Evolutionary conservation across 163 green algal genomes (phyloP), one percentile per base, ranked within the genome.

Genomic region (Chlorella variabilis): DNA sequence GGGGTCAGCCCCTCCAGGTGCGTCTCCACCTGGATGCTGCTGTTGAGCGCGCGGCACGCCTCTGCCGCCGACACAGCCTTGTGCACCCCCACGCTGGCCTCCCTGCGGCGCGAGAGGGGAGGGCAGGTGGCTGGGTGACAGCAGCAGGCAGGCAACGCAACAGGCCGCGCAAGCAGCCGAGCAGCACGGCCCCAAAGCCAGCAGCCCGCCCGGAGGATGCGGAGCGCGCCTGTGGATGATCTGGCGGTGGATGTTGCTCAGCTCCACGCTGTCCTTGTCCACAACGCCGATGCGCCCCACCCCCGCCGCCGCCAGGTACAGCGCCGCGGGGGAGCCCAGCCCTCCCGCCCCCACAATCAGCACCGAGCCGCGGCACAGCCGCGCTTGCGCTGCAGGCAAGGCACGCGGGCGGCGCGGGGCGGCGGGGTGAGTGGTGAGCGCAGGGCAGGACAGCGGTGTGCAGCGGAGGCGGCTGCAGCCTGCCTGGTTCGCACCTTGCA

Each of bases 181-280:
- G 45, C 45, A 54, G 45, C 45, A 54, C 45, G n/a, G n/a, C n/a
- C n/a, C 45, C 45, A 54, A 54, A 54, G 45, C 45, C 45, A 54
- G 11, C 45, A 54, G 15, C 11, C 45, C 11, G 45, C n/a, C n/a
- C n/a, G 45, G 15, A 54, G 45, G 11, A 54, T 54, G 45, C 15
- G 45, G 45, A 54, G 45, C 45, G 15, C 39, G 83, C 82, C 42
- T 87, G 80, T 94, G 90, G 1, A 87, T 86, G 65, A 98, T 90
- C 87, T 99, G 95, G 20, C 96, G 90, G 82, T 99, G 97, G 70
- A 99, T 89, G 88, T 99, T 99, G 90, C 83, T 96, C 23, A 96
- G 67, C 77, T 99, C 96, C 31, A 99, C 96, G 1, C 80, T 83
- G 78, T 99, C 97, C 34, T 90, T 85, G 87, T 99, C 97, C 34